Evolutionary conservation across 345 rosid species (phyloP).

Genomic region (Salix dunnii): DNA sequence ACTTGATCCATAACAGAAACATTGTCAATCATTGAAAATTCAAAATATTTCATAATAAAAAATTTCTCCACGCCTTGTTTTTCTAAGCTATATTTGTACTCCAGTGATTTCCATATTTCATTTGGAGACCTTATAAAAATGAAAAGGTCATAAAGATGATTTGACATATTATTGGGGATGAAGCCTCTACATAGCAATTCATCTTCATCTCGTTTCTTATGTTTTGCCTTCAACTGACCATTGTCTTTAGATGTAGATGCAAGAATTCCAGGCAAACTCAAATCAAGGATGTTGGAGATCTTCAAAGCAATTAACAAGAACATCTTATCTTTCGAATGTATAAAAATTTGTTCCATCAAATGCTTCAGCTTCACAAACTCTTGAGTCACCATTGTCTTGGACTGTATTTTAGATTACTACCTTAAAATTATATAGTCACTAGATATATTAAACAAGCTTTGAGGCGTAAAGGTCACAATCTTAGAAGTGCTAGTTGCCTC

Average conservation of each 20-base stretch:
- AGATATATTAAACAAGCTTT: no score
- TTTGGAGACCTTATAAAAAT: not conserved
- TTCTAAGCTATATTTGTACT: not conserved
- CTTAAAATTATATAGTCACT: no score
- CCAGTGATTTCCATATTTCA: not conserved
- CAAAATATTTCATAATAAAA: no score
- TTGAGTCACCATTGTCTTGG: not conserved
- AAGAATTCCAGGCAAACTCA: not conserved
- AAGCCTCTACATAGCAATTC: not conserved
- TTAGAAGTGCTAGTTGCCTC: no score
- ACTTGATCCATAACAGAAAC: not conserved
- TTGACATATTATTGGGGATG: not conserved
- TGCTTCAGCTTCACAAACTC: not conserved
- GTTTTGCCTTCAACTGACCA: not conserved
- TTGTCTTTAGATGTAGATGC: not conserved
- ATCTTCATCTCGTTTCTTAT: not conserved
- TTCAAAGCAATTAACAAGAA: no score
- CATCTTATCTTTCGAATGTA: not conserved
- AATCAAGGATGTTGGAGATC: not conserved
- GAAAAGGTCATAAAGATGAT: not conserved
- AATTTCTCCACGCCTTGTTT: not conserved
- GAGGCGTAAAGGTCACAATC: no score
- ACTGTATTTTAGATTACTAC: no score
- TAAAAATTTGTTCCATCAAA: constrained; percentile 7
- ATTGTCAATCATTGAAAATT: no score